Conservation (phyloP, 768 basidiomycete species). For the Serendipita indica region DNA sequence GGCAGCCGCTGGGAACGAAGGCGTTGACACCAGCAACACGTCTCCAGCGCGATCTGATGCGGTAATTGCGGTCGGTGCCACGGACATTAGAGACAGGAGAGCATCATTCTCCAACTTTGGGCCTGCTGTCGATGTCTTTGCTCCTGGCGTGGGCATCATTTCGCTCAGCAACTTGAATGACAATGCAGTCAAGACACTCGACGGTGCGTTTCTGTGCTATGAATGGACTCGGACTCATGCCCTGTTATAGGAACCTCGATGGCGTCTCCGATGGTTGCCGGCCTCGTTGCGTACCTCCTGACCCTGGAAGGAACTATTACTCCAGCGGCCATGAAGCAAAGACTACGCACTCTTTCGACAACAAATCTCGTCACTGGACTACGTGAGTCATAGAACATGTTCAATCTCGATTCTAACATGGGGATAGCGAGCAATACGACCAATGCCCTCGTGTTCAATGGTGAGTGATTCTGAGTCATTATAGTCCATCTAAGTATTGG, state of each 20-base stretch:
- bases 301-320: constrained; percentile 21
- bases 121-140: constrained; percentile 13
- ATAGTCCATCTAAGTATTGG: no score
- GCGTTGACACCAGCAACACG: constrained; percentile 3
- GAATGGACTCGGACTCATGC: constrained; percentile 9
- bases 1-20: constrained; percentile 15
- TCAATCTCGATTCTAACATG: background rate
- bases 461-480: background rate
- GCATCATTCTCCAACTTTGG: constrained; percentile 16
- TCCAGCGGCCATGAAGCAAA: constrained; percentile 22
- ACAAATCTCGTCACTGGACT: constrained; percentile 23
- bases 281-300: constrained; percentile 28
- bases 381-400: background rate
- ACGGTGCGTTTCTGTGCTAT: constrained; percentile 11
- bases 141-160: constrained; percentile 13
- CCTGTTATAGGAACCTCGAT: background rate
- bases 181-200: constrained; percentile 10
- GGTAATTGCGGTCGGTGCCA: constrained; percentile 14
- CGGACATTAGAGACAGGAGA: constrained; percentile 11
- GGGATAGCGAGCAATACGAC: background rate
- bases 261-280: constrained; percentile 30
- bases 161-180: constrained; percentile 5
- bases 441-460: constrained; percentile 5
- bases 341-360: constrained; percentile 20
- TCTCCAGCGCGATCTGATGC: constrained; percentile 12